phyloP scores from a whole-genome alignment of 2,329 filamentous ascomycete species.

The Cryphonectria nitschkei region DNA sequence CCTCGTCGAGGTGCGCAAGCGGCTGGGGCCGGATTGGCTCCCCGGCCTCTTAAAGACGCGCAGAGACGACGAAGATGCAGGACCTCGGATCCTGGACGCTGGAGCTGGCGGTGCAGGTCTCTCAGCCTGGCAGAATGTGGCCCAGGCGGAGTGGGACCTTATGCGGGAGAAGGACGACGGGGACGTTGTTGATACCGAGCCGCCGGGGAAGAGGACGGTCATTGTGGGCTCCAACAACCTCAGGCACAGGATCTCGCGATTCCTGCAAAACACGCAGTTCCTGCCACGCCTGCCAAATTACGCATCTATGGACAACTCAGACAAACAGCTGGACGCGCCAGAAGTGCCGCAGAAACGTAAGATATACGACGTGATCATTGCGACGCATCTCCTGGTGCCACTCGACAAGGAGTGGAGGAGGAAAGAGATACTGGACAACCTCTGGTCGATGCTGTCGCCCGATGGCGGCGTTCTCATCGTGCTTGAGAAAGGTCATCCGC shows the following conservation, averaged over 20 bases:
- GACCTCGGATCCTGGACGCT: constrained; percentile 71
- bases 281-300: constrained; percentile 91
- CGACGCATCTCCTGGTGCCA: constrained; percentile 79
- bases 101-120: constrained; percentile 75
- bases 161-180: constrained; percentile 56
- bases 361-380: constrained; percentile 86
- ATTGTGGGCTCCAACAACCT: constrained; percentile 76
- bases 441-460: constrained; percentile 85
- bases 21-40: constrained; percentile 73
- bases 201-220: constrained; percentile 77
- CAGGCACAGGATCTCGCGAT: constrained; percentile 72
- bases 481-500: constrained; percentile 87
- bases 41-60: constrained; percentile 62
- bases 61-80: constrained; percentile 50
- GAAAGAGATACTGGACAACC: constrained; percentile 79
- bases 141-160: constrained; percentile 79
- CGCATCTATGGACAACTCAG: constrained; percentile 62
- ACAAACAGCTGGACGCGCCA: constrained; percentile 62
- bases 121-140: constrained; percentile 75
- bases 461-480: constrained; percentile 85
- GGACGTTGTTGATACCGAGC: constrained; percentile 45
- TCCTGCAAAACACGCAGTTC: constrained; percentile 90
- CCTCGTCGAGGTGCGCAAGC: constrained; percentile 73
- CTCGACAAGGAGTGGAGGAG: constrained; percentile 76
- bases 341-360: constrained; percentile 66